Evolutionary conservation across 2,329 filamentous ascomycete genomes (phyloP), one percentile per base, ranked within the genome.

Genomic region (Pyrenophora seminiperda): DNA sequence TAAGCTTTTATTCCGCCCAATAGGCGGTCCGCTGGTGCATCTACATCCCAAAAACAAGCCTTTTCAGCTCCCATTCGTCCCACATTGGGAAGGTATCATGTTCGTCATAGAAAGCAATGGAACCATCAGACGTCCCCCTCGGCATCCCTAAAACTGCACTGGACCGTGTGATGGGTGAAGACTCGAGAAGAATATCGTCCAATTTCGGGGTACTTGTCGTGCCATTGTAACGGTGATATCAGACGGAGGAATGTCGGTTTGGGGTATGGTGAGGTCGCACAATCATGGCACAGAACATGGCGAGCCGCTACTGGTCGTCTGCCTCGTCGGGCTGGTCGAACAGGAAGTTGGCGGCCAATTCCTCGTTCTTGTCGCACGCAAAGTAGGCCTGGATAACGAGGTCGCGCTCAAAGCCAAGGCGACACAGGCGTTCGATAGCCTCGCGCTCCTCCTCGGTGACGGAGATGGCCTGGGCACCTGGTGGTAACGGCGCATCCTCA

Each of bases 301-400:
- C 20, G 19, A 48, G 45, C 34, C 47, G 52, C 53, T 66, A 74
- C 63, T 74, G 67, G 41, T 79, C 76, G 50, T 88, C 86, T 29
- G 90, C 87, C 39, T 97, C 92, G 54, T 96, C 91, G 7, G 92
- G 92, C 77, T 97, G 91, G 66, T 99, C 94, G 71, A 99, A 99
- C 53, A 99, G 81, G 76, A 97, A 97, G 77, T 99, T 99, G 58
- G 94, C 94, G 0, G 94, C 94, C 42, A 99, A 82, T 76, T 99
- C 94, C 77, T 99, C 94, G 74, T 99, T 97, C 83, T 97, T 99
- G 76, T 99, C 94, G 75, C 94, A 99, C 27, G 94, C 94, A 72
- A 99, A 99, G 78, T 97, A 99, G 19, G 94, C 94, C 77, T 99
- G 93, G 62, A 97, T 96, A 42, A 94, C 94, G 64, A 91, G 85